Base-by-base conservation (phyloP, 805 yeast species). In the Suhomyces xylopsoci region DNA sequence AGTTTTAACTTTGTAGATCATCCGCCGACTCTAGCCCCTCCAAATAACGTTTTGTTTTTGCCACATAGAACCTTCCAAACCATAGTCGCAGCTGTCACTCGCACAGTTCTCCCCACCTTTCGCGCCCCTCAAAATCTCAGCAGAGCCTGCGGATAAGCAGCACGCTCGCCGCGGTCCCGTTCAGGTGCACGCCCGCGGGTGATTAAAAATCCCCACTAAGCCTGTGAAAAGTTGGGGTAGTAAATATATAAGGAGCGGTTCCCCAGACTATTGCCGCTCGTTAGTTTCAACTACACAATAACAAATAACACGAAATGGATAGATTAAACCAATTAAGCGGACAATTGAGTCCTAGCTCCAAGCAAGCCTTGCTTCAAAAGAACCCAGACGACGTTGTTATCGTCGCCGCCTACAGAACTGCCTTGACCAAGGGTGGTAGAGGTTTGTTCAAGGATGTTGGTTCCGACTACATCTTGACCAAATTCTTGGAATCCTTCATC, bases 321-420 rank as follows among this genome's bases (percentile, higher is more conserved):
- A 75, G 80, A 75, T 71, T 75, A 60, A 73, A 73, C 58, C 79
- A 74, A 65, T 69, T 75, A 66, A 65, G 73, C 47, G 78, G 78
- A 50, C 79, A 75, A 63, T 67, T 75, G 59, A 66, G 59, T 51
- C 77, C 77, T 43, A 69, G 71, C 43, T 61, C 78, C 43, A 74
- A 72, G 57, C 76, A 74, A 61, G 60, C 76, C 53, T 59, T 81
- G 50, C 62, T 69, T 52, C 76, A 80, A 56, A 85, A 88, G 71
- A 79, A 81, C 70, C 85, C 93, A 3, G 90, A 89, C 59, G 98
- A 93, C 69, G 96, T 93, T 40, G 97, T 93, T 44, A 84, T 93
- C 52, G 91, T 90, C 36, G 86, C 84, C 47, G 97, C 97, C 32
- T 85, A 88, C 77, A 83, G 98, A 74, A 89, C 97, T 3, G 93